Conservation (phyloP, 345 rosid species). For the Trapa bicornis region DNA sequence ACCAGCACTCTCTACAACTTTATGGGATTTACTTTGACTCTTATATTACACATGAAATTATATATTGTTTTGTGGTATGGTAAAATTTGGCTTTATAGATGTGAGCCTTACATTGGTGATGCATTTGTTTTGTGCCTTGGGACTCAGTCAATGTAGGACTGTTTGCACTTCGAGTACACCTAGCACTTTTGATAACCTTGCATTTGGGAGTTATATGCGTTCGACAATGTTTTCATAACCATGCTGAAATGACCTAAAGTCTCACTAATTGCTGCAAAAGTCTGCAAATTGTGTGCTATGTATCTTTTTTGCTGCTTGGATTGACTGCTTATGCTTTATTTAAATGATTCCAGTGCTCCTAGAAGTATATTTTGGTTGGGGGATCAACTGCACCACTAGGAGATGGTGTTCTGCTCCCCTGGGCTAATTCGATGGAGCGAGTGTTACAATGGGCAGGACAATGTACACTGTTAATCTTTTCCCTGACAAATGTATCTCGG, state of each 20-base stretch:
- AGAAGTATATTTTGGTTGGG: slow-evolving; percentile 2
- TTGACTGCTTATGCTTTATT: neutral
- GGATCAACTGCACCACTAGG: neutral
- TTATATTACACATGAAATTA: no score
- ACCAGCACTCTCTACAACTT: no score
- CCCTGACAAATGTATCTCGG: slow-evolving; percentile 51
- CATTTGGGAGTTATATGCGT: no score
- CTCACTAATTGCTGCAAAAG: neutral
- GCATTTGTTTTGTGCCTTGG: no score
- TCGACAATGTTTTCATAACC: neutral
- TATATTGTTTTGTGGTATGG: no score
- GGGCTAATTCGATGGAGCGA: slow-evolving; percentile 8
- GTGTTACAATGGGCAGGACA: slow-evolving; percentile 54
- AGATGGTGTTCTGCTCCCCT: neutral
- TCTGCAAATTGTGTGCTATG: neutral
- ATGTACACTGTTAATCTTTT: slow-evolving; percentile 65
- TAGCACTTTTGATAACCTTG: no score
- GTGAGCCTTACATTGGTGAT: no score
- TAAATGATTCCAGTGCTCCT: neutral
- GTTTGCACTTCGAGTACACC: no score
- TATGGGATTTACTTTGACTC: no score
- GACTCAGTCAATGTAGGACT: no score
- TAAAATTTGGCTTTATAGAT: no score
- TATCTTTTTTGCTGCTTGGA: neutral
- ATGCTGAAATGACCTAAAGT: neutral